Base-by-base conservation (phyloP, 139 green algal species). In the Yamagishiella unicocca region DNA sequence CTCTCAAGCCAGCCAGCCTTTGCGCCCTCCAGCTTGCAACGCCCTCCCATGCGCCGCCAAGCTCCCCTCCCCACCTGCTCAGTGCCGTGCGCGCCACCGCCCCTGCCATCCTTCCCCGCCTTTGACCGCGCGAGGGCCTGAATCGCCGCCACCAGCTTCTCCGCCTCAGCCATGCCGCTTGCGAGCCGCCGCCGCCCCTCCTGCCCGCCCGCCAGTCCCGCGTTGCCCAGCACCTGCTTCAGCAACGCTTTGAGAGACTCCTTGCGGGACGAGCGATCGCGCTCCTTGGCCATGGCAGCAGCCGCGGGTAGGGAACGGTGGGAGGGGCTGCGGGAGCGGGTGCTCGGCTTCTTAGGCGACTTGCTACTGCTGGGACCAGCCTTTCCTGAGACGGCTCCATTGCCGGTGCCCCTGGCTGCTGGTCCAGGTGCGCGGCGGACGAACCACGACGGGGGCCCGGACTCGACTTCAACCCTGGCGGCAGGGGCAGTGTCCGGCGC, bases 211-310 rank as follows among this genome's bases (percentile, higher is more conserved):
- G 64, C 64, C 45, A 68, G 25, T 1, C 81, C 64, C 31, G 81
- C 64, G 25, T 46, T 9, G 0, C 45, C 45, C 46, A 87, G 46
- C 35, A 80, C 67, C 66, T 80, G 67, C 67, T 72, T 71, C 27
- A 87, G 66, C 33, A 87, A 29, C 4, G 37, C 27, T 79, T 90
- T 90, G 33, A 90, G 78, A 22, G 50, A 33, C 29, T 90, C 79
- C 71, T 82, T 84, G 33, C 84, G 84, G n/a, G 31, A 29, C 0
- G 35, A 19, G 7, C 74, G 72, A 24, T 89, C 73, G 1, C 24
- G 31, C 45, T 84, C 87, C 61, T 83, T 87, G 38, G 76, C 54
- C 4, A 67, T 90, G 19, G 50, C 31, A 42, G 53, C 21, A 42
- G 43, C 6, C 27, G 72, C 19, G 31, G 72, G 38, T 70, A 43